These are phyloP conservation scores for Fusarium floridanum DNA, from an alignment of 2,329 filamentous ascomycete species.

Conservation along the genomic window DNA sequence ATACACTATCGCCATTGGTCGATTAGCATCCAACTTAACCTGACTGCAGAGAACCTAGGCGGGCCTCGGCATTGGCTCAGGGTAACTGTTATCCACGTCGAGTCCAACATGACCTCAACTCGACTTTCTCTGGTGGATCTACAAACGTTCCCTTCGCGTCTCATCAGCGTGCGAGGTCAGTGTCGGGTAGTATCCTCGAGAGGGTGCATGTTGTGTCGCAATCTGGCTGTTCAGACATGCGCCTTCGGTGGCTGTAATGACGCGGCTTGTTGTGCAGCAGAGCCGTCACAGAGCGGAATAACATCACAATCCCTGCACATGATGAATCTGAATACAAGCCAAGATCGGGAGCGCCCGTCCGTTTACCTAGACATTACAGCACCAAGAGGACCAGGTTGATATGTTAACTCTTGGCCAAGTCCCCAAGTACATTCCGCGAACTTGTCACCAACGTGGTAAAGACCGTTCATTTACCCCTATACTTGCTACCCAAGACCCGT, in stretches of 20 bases:
- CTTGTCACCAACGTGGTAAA: not conserved
- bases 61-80: not conserved
- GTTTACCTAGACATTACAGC: not conserved
- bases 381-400: not conserved
- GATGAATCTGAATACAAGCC: not conserved
- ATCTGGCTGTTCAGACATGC: not conserved
- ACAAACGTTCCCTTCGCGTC: not conserved
- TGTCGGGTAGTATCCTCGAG: not conserved
- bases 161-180: not conserved
- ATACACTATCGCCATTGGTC: not conserved
- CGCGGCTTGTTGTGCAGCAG: not conserved
- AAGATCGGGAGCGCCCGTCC: not conserved
- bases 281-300: not conserved
- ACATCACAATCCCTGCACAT: not conserved
- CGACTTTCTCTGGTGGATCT: not conserved
- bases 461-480: not conserved
- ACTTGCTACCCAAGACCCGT: not conserved
- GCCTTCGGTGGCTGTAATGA: not conserved
- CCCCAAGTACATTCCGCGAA: not conserved
- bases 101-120: not conserved
- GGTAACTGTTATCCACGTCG: not conserved
- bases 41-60: not conserved
- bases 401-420: not conserved
- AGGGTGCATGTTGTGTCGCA: not conserved
- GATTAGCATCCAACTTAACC: not conserved